Conservation (phyloP, 495 filamentous ascomycete genomes). For the Lophium mytilinum region DNA sequence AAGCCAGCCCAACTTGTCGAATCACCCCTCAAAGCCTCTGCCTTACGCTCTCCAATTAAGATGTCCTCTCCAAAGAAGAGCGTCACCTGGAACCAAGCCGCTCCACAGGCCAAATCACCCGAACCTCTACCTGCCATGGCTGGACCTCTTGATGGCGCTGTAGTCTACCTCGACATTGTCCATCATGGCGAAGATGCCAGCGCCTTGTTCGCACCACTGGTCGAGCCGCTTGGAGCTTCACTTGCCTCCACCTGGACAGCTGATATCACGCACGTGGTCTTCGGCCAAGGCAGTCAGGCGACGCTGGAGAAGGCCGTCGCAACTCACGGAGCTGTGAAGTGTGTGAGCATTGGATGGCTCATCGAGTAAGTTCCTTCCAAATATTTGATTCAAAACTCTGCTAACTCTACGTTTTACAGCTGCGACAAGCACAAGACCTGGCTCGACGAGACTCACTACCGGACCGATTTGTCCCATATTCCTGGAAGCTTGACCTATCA, state of each 20-base stretch:
- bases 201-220: conserved; percentile 70
- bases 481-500: not conserved
- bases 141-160: conserved; percentile 45
- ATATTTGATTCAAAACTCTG: not conserved
- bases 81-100: conserved; percentile 9
- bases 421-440: conserved; percentile 19
- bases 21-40: not conserved
- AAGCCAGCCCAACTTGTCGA: not conserved
- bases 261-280: conserved; percentile 91
- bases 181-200: conserved; percentile 76
- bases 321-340: conserved; percentile 56
- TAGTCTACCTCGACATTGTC: conserved; percentile 91
- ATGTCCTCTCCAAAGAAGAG: conserved; percentile 17
- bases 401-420: not conserved
- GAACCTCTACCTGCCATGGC: not conserved
- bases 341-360: conserved; percentile 23
- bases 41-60: conserved; percentile 15
- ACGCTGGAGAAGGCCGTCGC: conserved; percentile 82
- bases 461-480: conserved; percentile 8
- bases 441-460: conserved; percentile 19
- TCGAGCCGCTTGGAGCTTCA: conserved; percentile 77
- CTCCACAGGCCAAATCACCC: not conserved
- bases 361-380: conserved; percentile 15
- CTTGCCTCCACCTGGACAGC: conserved; percentile 69
- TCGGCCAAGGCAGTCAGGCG: conserved; percentile 81